Base-by-base conservation (phyloP, 768 basidiomycete genomes). In the Guyanaporus albipodus region DNA sequence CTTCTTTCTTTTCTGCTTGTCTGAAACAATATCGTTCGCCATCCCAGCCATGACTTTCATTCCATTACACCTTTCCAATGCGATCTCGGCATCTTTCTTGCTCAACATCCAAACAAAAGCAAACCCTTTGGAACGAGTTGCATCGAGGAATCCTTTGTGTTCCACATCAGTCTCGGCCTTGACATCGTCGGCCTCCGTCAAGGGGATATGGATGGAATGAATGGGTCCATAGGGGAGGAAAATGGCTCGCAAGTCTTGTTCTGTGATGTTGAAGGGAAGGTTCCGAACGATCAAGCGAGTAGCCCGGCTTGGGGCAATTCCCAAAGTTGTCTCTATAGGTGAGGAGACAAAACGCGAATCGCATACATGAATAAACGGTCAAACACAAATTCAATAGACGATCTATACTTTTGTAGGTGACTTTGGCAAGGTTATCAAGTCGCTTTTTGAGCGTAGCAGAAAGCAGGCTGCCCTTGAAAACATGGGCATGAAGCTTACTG, bases 101-200 rank as follows among this genome's bases (percentile, higher is more conserved):
- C 81, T 82, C 53, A 92, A 66, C 80, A 91, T 92, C 91, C 92
- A 95, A 9, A 98, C 83, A 58, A 98, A 97, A 0, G 92, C 95
- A 55, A 95, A 98, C 0, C 94, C 92, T 55, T 85, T 84, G 34
- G 78, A 72, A 24, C 77, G 71, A 19, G 48, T 10, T 11, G 56
- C 34, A 37, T 66, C 67, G 32, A 48, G 14, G 2, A n/a, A 6
- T 12, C 4, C 21, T 23, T 26, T 33, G 7, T 21, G 29, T 23
- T 61, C 65, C n/a, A 59, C 60, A 6, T 63, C 65, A 5, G 64
- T 69, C 3, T 63, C 62, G 2, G 62, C 55, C 38, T 65, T 49
- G 42, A 52, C 42, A 46, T 62, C 50, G 46, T 54, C 44, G 53
- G 54, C 55, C 35, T 70, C 65, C 15, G 68, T 67, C 18, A 70